Evolutionary conservation across 129 eudicot genomes (phyloP).

Genomic region (Oenanthe sinensis): DNA sequence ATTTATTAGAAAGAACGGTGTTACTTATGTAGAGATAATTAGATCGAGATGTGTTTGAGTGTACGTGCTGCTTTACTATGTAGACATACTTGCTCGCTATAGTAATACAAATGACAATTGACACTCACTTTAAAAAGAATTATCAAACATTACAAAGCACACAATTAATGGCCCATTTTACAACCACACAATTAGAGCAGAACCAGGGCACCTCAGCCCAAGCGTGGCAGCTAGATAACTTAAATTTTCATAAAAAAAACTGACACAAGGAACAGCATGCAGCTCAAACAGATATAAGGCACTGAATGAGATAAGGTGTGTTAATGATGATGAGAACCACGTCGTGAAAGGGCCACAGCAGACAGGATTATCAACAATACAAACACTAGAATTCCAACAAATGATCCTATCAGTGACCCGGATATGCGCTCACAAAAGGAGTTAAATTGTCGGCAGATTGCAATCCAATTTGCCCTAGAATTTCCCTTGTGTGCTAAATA

Average conservation of each 20-base stretch:
- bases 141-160: background rate
- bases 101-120: background rate
- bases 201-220: background rate
- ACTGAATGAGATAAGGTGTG: background rate
- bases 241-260: background rate
- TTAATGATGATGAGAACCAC: conserved; percentile 5
- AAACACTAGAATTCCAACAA: conserved; percentile 41
- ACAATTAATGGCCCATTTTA: conserved; percentile 1
- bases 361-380: conserved; percentile 51
- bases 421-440: conserved; percentile 67
- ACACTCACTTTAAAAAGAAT: background rate
- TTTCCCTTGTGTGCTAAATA: conserved; percentile 71
- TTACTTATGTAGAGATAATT: background rate
- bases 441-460: conserved; percentile 51
- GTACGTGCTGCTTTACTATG: background rate
- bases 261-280: background rate
- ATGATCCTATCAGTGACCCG: conserved; percentile 72
- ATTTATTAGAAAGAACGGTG: too few relatives aligned
- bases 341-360: conserved; percentile 58
- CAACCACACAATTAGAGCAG: background rate
- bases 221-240: background rate
- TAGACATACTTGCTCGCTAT: background rate
- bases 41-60: background rate
- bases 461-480: conserved; percentile 43
- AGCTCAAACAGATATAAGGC: background rate